Evolutionary conservation across 2,329 filamentous ascomycete species (phyloP).

Genomic region (Phaeosphaeria sp.): DNA sequence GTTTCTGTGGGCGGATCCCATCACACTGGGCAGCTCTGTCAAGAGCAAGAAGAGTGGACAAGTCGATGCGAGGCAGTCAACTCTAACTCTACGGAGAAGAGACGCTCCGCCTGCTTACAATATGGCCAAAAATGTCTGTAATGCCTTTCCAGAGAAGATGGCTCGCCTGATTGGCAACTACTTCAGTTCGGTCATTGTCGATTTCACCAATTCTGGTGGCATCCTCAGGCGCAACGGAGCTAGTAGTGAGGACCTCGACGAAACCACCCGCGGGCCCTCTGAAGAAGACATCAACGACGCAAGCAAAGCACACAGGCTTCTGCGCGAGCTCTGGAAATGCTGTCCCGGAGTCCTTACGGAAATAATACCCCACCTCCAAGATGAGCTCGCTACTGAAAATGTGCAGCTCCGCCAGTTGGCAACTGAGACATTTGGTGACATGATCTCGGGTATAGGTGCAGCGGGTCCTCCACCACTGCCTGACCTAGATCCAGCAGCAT

Average conservation of each 20-base stretch:
- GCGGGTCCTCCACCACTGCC: conserved; percentile 80
- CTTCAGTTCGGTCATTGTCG: conserved; percentile 95
- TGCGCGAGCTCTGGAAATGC: conserved; percentile 93
- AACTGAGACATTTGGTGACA: conserved; percentile 92
- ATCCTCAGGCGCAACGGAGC: conserved; percentile 29
- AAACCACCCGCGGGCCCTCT: conserved; percentile 66
- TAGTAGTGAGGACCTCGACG: conserved; percentile 51
- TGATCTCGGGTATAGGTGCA: conserved; percentile 91
- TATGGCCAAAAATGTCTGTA: conserved; percentile 95
- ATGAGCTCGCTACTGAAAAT: conserved; percentile 89
- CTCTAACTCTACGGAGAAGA: conserved; percentile 82
- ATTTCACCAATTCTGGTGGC: conserved; percentile 63
- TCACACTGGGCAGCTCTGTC: conserved; percentile 49
- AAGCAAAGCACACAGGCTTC: conserved; percentile 84
- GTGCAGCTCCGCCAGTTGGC: conserved; percentile 84
- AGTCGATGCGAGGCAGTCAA: conserved; percentile 79
- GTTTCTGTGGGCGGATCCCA: conserved; percentile 86
- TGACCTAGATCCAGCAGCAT: conserved; percentile 78
- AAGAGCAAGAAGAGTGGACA: conserved; percentile 61
- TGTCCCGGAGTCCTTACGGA: conserved; percentile 88
- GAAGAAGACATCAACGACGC: conserved; percentile 88
- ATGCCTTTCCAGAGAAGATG: conserved; percentile 90
- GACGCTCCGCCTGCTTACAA: conserved; percentile 92
- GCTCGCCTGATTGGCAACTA: conserved; percentile 92
- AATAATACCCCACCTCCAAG: conserved; percentile 91